Conservation (phyloP, 805 yeast species). For the Clavispora phyllophila region DNA sequence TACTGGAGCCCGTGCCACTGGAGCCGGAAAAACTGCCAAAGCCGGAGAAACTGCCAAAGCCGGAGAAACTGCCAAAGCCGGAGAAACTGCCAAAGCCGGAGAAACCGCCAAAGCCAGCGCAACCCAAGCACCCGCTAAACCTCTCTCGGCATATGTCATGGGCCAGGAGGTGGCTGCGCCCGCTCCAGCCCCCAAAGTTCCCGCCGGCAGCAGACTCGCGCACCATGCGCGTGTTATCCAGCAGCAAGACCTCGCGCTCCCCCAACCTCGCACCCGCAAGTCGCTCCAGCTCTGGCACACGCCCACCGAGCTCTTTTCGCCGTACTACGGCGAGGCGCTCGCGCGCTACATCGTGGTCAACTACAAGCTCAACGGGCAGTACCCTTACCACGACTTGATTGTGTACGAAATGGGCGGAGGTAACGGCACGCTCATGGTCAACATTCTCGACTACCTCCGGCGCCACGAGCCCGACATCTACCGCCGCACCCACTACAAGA, state of each 20-base stretch:
- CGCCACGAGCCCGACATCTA: slow-evolving; percentile 70
- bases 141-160: neutral
- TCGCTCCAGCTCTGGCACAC: slow-evolving; percentile 82
- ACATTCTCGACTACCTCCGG: slow-evolving; percentile 61
- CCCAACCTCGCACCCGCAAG: slow-evolving; percentile 17
- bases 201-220: slow-evolving; percentile 16
- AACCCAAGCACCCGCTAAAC: too few relatives aligned
- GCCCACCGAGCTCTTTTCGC: slow-evolving; percentile 81
- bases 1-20: too few relatives aligned
- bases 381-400: slow-evolving; percentile 65
- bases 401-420: slow-evolving; percentile 91
- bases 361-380: slow-evolving; percentile 56
- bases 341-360: slow-evolving; percentile 75
- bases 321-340: slow-evolving; percentile 79
- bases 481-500: slow-evolving; percentile 57
- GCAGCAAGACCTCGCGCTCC: slow-evolving; percentile 14
- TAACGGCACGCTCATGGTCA: slow-evolving; percentile 79
- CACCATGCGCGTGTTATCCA: slow-evolving; percentile 23
- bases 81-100: too few relatives aligned
- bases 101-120: too few relatives aligned
- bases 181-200: slow-evolving; percentile 3
- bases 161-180: neutral
- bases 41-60: too few relatives aligned
- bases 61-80: too few relatives aligned
- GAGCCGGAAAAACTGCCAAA: too few relatives aligned